Base-by-base conservation (phyloP, 2,329 filamentous ascomycete genomes). In the Xylaria multiplex region DNA sequence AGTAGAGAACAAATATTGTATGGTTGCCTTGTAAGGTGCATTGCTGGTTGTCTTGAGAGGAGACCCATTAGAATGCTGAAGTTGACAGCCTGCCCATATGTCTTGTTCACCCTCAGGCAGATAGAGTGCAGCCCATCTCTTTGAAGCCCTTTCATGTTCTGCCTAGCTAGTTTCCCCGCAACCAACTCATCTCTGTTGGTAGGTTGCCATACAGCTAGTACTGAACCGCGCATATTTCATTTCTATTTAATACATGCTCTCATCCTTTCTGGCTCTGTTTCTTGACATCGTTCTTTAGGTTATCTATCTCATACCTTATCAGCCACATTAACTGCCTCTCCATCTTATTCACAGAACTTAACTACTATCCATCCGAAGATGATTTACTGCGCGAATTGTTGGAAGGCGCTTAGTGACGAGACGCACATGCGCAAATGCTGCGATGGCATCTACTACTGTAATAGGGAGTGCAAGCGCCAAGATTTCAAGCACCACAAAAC, bases 401-500 rank as follows among this genome's bases (percentile, higher is more conserved):
- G 27, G 24, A 56, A 55, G 32, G 37, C 32, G 22, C 24, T 3
- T 32, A 50, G 37, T 27, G 7, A 24, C 13, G 42, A 37, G 6
- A 14, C 13, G 6, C 43, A 48, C 14, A 53, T 56, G 37, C 54
- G 30, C 19, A 53, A 54, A 40, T 61, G 45, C 40, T 43, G 42
- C 24, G 30, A 42, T 30, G 59, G 48, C n/a, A 65, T 30, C 24
- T 54, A 59, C 42, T 70, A 70, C 48, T 88, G 85, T 78, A 83
- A 82, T 48, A 77, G 77, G 27, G 79, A 81, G 42, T 87, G 85
- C 75, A 82, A 87, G 72, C 84, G 82, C 67, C 71, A 74, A 1
- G 79, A 86, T 71, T 87, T 82, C 83, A 83, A 83, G 68, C 30
- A 16, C 2, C 84, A 87, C 74, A 83, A 83, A 70, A 80, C 79